These are phyloP conservation scores for Leishmania braziliensis DNA, from an alignment of 208 protist species.

Conservation along the genomic window DNA sequence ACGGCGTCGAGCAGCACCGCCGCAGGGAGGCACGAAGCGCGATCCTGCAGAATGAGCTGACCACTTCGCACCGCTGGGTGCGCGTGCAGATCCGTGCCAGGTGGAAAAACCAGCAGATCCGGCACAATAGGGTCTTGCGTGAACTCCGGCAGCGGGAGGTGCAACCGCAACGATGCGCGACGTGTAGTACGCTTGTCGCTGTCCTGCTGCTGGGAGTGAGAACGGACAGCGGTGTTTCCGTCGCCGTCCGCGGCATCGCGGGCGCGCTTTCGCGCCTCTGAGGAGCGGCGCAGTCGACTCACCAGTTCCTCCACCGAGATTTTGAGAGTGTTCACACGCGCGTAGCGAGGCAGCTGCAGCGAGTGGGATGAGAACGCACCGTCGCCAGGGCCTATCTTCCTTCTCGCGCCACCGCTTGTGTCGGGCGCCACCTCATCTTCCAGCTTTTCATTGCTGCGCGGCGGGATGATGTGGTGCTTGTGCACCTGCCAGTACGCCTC, in stretches of 20 bases:
- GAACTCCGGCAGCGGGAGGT: conserved; percentile 55
- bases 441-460: conserved; percentile 35
- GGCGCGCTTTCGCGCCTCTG: conserved; percentile 28
- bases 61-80: conserved; percentile 84
- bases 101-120: conserved; percentile 82
- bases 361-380: conserved; percentile 6
- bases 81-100: conserved; percentile 84
- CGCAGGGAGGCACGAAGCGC: conserved; percentile 91
- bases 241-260: conserved; percentile 7
- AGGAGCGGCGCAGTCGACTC: conserved; percentile 55
- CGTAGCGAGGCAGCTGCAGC: conserved; percentile 74
- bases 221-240: not conserved
- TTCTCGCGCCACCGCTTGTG: not conserved
- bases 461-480: conserved; percentile 81
- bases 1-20: conserved; percentile 84
- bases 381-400: conserved; percentile 5
- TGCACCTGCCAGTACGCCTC: conserved; percentile 80
- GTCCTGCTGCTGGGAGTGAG: not conserved
- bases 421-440: conserved; percentile 30
- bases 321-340: conserved; percentile 89
- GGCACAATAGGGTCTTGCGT: conserved; percentile 76
- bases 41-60: conserved; percentile 90
- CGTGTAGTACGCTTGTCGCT: conserved; percentile 5
- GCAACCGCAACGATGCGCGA: conserved; percentile 16
- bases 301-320: conserved; percentile 70